Base-by-base conservation (phyloP, 2,329 filamentous ascomycete species). In the Coniochaeta pulveracea region DNA sequence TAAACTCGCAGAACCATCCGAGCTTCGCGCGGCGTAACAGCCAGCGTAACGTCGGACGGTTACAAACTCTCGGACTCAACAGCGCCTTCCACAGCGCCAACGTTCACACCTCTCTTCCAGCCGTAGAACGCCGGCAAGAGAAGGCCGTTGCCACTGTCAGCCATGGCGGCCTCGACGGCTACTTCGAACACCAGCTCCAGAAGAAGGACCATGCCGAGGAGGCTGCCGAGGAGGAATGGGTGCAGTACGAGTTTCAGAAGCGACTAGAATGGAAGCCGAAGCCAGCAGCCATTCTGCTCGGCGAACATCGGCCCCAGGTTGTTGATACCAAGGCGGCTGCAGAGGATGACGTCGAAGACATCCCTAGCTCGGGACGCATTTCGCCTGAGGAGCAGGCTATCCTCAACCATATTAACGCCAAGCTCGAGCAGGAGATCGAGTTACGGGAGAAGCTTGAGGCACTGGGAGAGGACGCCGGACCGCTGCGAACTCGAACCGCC, bases 161-260 rank as follows among this genome's bases (percentile, higher is more conserved):
- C 18, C 72, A 80, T 60, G 72, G 72, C 41, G 82, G 80, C 39
- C 53, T 96, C 68, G 86, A 88, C 41, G 86, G 85, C 47, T 95
- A 94, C 60, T 93, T 86, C 49, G 85, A 91, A 55, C 84, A 85
- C 35, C n/a, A n/a, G n/a, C 82, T 91, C 64, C 85, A 89, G 57
- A 80, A 82, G 54, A 73, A 79, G 42, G 77, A 89, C 54, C 69
- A 68, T 38, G 66, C 69, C 32, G 80, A 72, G 22, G 77, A 68
- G 14, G 71, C 72, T 23, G 61, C 77, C 30, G 80, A 85, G 33
- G 76, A 80, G 44, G 88, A 95, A 54, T 94, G 85, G 85, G 80
- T 80, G 26, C 85, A 94, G 54, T 93, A 86, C 49, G 83, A 94
- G 55, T 88, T 93, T 54, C 81, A 80, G 36, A 81, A 85, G 57